Evolutionary conservation across 768 basidiomycete genomes (phyloP).

Genomic region (Suillus cothurnatus): DNA sequence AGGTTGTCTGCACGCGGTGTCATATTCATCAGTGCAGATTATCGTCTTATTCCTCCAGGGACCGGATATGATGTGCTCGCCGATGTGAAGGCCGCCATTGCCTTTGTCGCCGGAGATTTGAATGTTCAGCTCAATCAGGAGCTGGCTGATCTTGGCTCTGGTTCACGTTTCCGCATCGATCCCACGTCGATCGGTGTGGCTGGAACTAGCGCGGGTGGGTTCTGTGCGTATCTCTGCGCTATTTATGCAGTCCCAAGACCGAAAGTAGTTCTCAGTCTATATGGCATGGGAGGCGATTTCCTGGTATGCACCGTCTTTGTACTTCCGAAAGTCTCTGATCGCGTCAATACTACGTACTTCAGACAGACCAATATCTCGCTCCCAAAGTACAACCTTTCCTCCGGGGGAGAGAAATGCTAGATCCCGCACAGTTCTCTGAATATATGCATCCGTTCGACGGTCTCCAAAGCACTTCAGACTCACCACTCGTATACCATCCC

Average conservation of each 20-base stretch:
- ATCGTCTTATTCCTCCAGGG: constrained; percentile 52
- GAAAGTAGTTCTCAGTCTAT: constrained; percentile 56
- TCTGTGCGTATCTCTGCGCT: constrained; percentile 65
- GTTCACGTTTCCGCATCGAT: constrained; percentile 41
- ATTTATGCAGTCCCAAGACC: constrained; percentile 56
- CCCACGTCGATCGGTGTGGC: constrained; percentile 48
- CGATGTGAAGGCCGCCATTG: constrained; percentile 60
- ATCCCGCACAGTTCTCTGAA: constrained; percentile 46
- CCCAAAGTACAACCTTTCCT: constrained; percentile 55
- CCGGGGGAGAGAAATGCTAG: constrained; percentile 55
- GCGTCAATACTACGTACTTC: constrained; percentile 8
- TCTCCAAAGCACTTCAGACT: constrained; percentile 39
- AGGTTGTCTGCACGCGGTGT: constrained; percentile 50
- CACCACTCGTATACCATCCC: constrained; percentile 50
- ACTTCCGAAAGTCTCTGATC: background rate
- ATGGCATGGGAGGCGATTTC: constrained; percentile 66
- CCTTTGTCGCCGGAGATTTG: constrained; percentile 40
- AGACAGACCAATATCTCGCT: constrained; percentile 54
- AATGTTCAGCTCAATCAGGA: constrained; percentile 16
- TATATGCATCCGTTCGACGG: constrained; percentile 46
- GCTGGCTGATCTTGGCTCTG: background rate
- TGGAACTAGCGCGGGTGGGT: constrained; percentile 62
- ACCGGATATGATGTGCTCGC: constrained; percentile 59
- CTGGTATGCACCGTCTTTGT: constrained; percentile 32
- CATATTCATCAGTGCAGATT: constrained; percentile 64